These are phyloP conservation scores for Cucurbita moschata DNA, from an alignment of 306 rosid species.

Conservation along the genomic window DNA sequence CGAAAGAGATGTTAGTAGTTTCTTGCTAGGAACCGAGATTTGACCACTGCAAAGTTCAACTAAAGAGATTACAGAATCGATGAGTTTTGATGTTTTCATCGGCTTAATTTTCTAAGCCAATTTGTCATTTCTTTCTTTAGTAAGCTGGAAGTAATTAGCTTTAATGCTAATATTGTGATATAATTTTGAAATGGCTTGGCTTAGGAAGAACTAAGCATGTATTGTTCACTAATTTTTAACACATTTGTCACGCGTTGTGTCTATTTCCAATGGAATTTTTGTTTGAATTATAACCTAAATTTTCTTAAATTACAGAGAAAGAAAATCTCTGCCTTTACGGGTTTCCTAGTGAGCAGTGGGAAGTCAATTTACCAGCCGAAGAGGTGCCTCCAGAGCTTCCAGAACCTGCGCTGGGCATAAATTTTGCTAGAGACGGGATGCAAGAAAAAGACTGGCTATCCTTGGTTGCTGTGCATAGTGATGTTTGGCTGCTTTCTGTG, in stretches of 20 bases:
- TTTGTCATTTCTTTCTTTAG: background rate
- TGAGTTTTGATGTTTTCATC: background rate
- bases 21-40: background rate
- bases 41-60: background rate
- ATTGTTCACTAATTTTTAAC: background rate
- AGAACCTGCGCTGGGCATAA: slow-evolving; percentile 41
- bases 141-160: background rate
- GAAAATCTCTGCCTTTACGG: slow-evolving; percentile 53
- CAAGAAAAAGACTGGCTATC: slow-evolving; percentile 36
- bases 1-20: background rate
- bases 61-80: background rate
- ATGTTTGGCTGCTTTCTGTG: slow-evolving; percentile 35
- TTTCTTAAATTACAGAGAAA: slow-evolving; percentile 22
- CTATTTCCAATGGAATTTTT: background rate
- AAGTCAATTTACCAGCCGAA: slow-evolving; percentile 41
- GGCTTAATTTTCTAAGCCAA: background rate
- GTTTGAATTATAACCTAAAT: background rate
- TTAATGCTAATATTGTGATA: background rate
- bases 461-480: slow-evolving; percentile 41
- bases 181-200: background rate
- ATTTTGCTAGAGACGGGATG: slow-evolving; percentile 49
- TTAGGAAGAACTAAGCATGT: background rate
- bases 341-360: slow-evolving; percentile 44
- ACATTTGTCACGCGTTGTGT: background rate
- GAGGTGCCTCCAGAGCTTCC: slow-evolving; percentile 28